Evolutionary conservation across 2,329 filamentous ascomycete species (phyloP), one percentile per base, ranked within the genome.

Genomic region (Claviceps capensis): DNA sequence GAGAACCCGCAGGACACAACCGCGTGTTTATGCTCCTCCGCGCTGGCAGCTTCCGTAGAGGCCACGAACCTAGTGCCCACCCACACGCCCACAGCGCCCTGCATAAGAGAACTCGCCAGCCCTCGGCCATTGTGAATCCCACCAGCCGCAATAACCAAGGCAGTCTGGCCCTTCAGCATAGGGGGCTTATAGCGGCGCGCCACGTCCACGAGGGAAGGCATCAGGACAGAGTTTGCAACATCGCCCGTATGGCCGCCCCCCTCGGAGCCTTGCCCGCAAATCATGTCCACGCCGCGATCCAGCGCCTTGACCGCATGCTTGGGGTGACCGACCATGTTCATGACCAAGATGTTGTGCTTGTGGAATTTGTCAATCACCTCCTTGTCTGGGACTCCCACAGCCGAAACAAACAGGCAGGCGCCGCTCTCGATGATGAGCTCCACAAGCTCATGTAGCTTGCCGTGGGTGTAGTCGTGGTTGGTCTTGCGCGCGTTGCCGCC

Each of bases 271-370:
- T 97, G 91, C 2, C 90, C 83, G 65, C 89, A 95, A 5, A 97
- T 78, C 57, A 96, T 83, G 68, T 97, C 91, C 9, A 95, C 88
- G 44, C 91, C 91, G 0, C 84, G 79, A 48, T 88, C 81, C 4
- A 97, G 73, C 2, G 90, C 90, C 71, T 96, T 96, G 65, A 84
- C 79, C 1, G 90, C 90, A 66, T 97, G 91, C 65, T 85, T 88
- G 2, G 91, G 90, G 61, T 90, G 86, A 0, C 91, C 91, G 19
- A 96, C 89, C 90, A 96, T 96, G 67, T 96, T 96, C 89, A 96
- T 96, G 38, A 96, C 76, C 54, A 94, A 65, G 42, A 97, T 86
- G 0, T 86, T 86, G 0, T 85, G 84, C 8, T 76, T 75, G 63
- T 97, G 91, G 45, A 97, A 74, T 46, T 81, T 72, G 59, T 87